Percentiles rank a stretch among this genome's conserved stretches.
These are phyloP conservation scores for Diaporthe citrichinensis DNA, from an alignment of 2,329 filamentous ascomycete genomes.

Conservation along the genomic window DNA sequence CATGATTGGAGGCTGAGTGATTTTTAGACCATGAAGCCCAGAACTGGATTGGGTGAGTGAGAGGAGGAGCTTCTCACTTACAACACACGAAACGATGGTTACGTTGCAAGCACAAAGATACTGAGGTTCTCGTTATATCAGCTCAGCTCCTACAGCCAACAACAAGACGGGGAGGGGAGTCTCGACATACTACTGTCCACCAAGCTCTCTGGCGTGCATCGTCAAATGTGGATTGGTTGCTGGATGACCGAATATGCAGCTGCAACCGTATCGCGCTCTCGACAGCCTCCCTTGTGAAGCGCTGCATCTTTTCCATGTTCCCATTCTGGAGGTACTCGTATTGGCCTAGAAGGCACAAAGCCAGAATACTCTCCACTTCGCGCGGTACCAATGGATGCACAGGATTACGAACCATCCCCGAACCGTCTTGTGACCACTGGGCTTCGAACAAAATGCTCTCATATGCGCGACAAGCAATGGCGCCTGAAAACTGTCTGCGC, in stretches of 20 bases:
- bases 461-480: neutral
- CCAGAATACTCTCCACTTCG: neutral
- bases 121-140: neutral
- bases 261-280: neutral
- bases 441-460: neutral
- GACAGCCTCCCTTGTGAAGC: neutral
- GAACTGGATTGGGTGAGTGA: neutral
- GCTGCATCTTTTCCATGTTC: neutral
- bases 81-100: neutral
- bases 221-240: neutral
- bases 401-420: neutral
- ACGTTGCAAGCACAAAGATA: constrained; percentile 12
- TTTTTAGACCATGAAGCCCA: neutral
- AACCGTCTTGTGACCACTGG: neutral
- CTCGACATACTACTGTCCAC: constrained; percentile 13
- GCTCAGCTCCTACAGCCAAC: neutral
- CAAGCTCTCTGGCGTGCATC: neutral
- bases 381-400: neutral
- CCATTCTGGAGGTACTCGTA: neutral
- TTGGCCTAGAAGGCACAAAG: neutral
- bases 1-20: neutral
- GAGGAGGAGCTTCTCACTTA: neutral
- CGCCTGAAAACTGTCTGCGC: neutral
- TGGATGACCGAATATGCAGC: neutral
- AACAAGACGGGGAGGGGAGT: neutral